A percentile compares a stretch with the other conserved stretches of the same genome.
phyloP scores from a whole-genome alignment of 148 eudicot species.

The Chenopodium formosanum region DNA sequence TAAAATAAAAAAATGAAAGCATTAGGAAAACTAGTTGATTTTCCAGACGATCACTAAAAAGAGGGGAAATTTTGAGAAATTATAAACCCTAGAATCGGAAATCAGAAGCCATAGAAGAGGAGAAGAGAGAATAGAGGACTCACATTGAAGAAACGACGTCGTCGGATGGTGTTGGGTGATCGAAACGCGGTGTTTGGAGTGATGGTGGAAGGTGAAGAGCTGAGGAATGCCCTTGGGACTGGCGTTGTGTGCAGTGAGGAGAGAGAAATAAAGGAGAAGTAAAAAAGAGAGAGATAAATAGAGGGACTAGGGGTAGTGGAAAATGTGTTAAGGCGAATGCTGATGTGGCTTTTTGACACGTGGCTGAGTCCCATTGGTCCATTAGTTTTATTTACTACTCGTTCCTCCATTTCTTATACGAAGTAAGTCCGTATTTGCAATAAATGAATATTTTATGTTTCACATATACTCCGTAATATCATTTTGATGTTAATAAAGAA shows the following conservation, averaged over 20 bases:
- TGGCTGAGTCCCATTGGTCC: too few relatives aligned
- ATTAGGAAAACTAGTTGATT: background rate
- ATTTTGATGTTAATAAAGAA: too few relatives aligned
- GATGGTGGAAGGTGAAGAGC: conserved; percentile 1
- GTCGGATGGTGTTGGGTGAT: background rate
- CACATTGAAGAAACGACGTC: conserved; percentile 2
- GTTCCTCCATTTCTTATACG: too few relatives aligned
- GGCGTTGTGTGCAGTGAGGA: background rate
- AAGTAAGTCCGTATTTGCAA: too few relatives aligned
- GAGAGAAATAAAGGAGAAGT: background rate
- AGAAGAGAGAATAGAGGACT: conserved; percentile 4
- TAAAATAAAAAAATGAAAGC: background rate
- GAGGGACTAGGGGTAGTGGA: background rate
- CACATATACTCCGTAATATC: too few relatives aligned
- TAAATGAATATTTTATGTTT: too few relatives aligned
- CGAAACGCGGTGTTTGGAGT: conserved; percentile 23
- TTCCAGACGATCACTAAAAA: conserved; percentile 15
- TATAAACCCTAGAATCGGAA: conserved; percentile 25
- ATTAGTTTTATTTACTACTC: too few relatives aligned
- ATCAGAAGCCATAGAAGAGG: background rate
- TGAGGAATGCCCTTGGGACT: background rate
- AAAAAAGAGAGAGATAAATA: too few relatives aligned
- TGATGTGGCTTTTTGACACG: too few relatives aligned
- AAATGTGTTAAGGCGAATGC: background rate
- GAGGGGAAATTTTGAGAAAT: background rate